Conservation (phyloP, 495 filamentous ascomycete species). For the Clohesyomyces aquaticus region DNA sequence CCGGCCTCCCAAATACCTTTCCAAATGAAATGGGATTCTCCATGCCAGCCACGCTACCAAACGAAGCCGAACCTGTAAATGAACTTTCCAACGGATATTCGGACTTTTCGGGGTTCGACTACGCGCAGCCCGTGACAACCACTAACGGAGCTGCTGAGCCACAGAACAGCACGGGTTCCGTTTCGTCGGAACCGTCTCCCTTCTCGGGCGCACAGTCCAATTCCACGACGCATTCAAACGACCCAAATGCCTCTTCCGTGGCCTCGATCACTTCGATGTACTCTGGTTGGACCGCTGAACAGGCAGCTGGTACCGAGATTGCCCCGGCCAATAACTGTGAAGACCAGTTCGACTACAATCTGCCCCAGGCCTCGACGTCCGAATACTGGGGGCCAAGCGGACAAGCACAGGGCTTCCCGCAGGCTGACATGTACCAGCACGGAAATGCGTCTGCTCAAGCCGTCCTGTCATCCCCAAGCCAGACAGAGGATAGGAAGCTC, state of each 20-base stretch:
- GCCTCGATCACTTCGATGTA: conserved; percentile 36
- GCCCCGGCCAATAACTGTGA: conserved; percentile 23
- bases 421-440: conserved; percentile 38
- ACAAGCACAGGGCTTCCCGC: conserved; percentile 29
- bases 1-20: conserved; percentile 26
- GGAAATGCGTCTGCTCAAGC: conserved; percentile 35
- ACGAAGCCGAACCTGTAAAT: conserved; percentile 19
- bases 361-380: conserved; percentile 32
- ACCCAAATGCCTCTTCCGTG: conserved; percentile 30
- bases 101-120: conserved; percentile 28
- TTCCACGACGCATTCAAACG: conserved; percentile 30
- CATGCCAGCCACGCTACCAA: conserved; percentile 11
- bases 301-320: conserved; percentile 19
- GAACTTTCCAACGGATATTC: conserved; percentile 10
- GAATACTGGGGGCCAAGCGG: conserved; percentile 29
- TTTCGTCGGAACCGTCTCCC: conserved; percentile 37
- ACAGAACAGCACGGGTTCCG: conserved; percentile 30
- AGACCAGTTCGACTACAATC: conserved; percentile 31
- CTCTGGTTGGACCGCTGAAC: conserved; percentile 37
- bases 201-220: conserved; percentile 39
- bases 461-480: conserved; percentile 30
- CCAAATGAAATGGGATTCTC: conserved; percentile 26
- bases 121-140: conserved; percentile 18
- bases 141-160: conserved; percentile 23
- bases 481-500: conserved; percentile 25